phyloP scores from a whole-genome alignment of 768 basidiomycete species.

The Xerocomellus intermedius region DNA sequence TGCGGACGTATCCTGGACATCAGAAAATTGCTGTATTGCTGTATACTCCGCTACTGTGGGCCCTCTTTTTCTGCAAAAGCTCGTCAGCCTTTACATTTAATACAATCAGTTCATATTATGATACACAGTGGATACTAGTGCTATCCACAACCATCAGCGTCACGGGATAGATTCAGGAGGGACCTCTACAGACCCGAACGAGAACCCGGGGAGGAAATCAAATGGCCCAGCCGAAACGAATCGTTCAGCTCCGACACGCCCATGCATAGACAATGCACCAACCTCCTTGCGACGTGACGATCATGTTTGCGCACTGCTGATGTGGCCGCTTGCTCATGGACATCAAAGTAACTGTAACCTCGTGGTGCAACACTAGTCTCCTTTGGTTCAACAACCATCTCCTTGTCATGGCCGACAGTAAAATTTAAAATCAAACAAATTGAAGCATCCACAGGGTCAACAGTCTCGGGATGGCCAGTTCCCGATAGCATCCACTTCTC shows the following conservation, averaged over 20 bases:
- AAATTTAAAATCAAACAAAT: no score
- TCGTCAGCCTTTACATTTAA: background rate
- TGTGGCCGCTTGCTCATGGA: no score
- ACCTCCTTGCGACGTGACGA: constrained; percentile 11
- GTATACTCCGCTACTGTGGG: background rate
- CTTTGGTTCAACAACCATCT: no score
- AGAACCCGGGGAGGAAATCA: constrained; percentile 4
- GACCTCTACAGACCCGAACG: background rate
- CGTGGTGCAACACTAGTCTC: no score
- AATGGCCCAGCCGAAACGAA: constrained; percentile 10
- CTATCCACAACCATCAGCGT: background rate
- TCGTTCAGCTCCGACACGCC: background rate
- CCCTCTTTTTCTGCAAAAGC: background rate
- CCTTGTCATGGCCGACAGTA: no score
- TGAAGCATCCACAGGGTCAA: no score
- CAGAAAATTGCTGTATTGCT: no score
- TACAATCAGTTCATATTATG: background rate
- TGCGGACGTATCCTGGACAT: no score
- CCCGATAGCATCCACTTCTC: no score
- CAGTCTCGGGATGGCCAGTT: no score
- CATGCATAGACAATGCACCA: background rate
- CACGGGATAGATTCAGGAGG: background rate
- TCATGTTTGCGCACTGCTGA: constrained; percentile 8
- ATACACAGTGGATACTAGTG: background rate
- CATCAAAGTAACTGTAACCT: no score